Evolutionary conservation across 169 alveolate genomes (phyloP), one percentile per base, ranked within the genome.

Genomic region (Plasmodium ovale): DNA sequence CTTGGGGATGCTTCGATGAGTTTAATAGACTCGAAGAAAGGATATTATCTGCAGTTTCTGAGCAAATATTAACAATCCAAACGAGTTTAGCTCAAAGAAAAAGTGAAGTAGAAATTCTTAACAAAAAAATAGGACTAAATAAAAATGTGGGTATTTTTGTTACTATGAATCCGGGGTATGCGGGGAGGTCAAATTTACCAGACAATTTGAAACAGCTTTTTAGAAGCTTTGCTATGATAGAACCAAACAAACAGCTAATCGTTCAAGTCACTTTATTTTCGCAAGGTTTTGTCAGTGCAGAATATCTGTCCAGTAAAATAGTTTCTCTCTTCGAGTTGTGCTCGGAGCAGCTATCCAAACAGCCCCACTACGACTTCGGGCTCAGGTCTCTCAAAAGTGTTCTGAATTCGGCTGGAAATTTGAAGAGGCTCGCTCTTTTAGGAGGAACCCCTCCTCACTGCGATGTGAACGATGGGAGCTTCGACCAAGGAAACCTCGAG

Each of bases 1-100:
- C 99, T 4, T 99, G 99, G 99, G 99, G 99, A 27, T 98, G 99
- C 89, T 99, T 99, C 82, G 99, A 99, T 94, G 99, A 98, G 94
- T 98, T 98, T 93, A 98, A 98, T 88, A 94, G 99, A 82, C 93
- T 98, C 37, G 99, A 96, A 74, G 99, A 98, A 84, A 92, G 99
- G 51, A 98, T 98, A 92, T 95, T 98, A 9, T 97, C 99, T 0
- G 99, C 99, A 14, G 98, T 97, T 21, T 96, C 99, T n/a, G 98
- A 98, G 87, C 97, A 96, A 89, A 97, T 98, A 53, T 93, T 97
- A 37, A 93, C 97, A 33, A 98, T 98, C 65, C 98, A 97, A 72
- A 92, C 97, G 47, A 98, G 99, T 23, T 92, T 97, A n/a, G 92
- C 94, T 72, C 98, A 97, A 54, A 87, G 94, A 35, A 92, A 92